Percentiles rank a stretch among this genome's conserved stretches.
Evolutionary conservation across 2,329 filamentous ascomycete genomes (phyloP).

Genomic region (Colletotrichum trifolii): DNA sequence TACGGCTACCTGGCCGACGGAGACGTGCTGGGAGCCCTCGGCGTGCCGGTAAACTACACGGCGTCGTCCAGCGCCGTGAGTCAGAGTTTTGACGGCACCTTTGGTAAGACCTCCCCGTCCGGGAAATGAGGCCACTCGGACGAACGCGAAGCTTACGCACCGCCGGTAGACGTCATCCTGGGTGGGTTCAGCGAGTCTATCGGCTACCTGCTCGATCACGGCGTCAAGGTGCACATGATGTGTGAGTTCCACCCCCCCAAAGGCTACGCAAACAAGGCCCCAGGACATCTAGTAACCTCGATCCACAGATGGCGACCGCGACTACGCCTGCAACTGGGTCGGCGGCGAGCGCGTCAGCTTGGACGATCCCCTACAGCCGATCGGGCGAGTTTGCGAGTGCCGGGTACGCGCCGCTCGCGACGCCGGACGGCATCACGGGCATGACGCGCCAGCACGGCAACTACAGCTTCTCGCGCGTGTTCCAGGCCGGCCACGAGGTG

Average conservation of each 20-base stretch:
- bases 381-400: conserved; percentile 63
- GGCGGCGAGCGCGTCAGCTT: conserved; percentile 73
- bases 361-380: conserved; percentile 55
- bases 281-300: too few relatives aligned
- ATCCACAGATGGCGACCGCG: conserved; percentile 53
- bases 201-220: conserved; percentile 54
- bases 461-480: conserved; percentile 69
- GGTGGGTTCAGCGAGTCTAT: conserved; percentile 56
- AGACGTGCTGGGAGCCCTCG: conserved; percentile 67
- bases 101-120: conserved; percentile 4
- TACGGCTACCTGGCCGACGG: conserved; percentile 38
- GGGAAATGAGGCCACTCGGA: background rate
- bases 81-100: conserved; percentile 11
- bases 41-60: conserved; percentile 68
- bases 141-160: conserved; percentile 10
- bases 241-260: conserved; percentile 48
- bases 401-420: conserved; percentile 73
- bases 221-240: conserved; percentile 70
- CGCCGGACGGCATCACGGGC: conserved; percentile 73
- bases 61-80: conserved; percentile 29
- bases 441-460: conserved; percentile 77
- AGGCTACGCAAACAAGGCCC: too few relatives aligned
- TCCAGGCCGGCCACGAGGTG: conserved; percentile 67
- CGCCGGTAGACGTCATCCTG: conserved; percentile 45
- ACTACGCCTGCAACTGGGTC: conserved; percentile 63